Percentiles rank a stretch among this genome's conserved stretches.
These are phyloP conservation scores for Leucogyrophana mollusca DNA, from an alignment of 768 basidiomycete genomes.

Conservation along the genomic window DNA sequence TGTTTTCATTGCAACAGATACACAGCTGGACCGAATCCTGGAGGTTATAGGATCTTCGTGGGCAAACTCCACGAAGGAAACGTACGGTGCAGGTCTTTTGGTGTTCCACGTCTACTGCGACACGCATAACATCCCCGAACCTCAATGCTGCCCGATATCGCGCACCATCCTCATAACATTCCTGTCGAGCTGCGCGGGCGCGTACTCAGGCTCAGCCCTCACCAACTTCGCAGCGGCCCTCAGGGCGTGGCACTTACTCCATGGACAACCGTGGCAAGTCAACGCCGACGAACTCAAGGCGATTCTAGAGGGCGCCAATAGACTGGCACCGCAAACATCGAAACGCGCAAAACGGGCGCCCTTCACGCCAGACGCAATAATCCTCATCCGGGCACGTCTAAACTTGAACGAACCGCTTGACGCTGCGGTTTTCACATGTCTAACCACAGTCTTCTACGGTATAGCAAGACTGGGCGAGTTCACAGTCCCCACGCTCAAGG, in stretches of 20 bases:
- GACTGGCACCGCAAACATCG: neutral
- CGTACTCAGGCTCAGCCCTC: slow-evolving; percentile 7
- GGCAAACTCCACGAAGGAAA: slow-evolving; percentile 8
- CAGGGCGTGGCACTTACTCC: slow-evolving; percentile 24
- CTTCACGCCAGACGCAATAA: neutral
- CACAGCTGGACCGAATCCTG: neutral
- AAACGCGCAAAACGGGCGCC: neutral
- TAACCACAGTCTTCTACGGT: slow-evolving; percentile 17
- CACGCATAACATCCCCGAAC: slow-evolving; percentile 8
- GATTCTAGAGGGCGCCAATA: slow-evolving; percentile 2
- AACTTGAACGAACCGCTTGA: slow-evolving; percentile 8
- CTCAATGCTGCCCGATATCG: slow-evolving; percentile 5
- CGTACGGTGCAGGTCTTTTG: slow-evolving; percentile 17
- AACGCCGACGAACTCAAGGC: slow-evolving; percentile 13
- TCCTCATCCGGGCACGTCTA: neutral
- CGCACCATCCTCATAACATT: slow-evolving; percentile 8
- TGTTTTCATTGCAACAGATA: too few relatives aligned
- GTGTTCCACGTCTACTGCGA: slow-evolving; percentile 18
- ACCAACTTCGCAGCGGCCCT: slow-evolving; percentile 14
- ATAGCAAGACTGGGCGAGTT: slow-evolving; percentile 18
- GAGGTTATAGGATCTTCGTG: slow-evolving; percentile 1
- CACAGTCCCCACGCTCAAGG: slow-evolving; percentile 10
- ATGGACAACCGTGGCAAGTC: slow-evolving; percentile 13
- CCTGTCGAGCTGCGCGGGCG: slow-evolving; percentile 10
- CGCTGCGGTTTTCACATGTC: slow-evolving; percentile 18